Conservation (phyloP, 768 basidiomycete species). For the Lactarius sp. region DNA sequence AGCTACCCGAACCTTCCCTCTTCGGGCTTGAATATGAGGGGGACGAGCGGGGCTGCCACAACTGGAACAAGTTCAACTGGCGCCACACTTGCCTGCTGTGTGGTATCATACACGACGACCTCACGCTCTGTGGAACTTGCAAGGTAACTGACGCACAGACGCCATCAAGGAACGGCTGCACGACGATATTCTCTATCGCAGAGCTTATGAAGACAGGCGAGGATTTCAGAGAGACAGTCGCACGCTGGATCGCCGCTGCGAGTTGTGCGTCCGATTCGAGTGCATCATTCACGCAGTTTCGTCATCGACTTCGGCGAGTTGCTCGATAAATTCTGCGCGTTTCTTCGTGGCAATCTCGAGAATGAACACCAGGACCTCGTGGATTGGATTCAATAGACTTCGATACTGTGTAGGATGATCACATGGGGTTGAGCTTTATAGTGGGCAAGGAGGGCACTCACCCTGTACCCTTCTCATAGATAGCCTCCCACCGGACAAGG, state of each 20-base stretch:
- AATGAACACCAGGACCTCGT: too few species aligned
- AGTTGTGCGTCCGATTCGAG: conserved; percentile 69
- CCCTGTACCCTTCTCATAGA: too few species aligned
- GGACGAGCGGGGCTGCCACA: conserved; percentile 81
- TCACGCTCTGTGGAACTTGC: conserved; percentile 80
- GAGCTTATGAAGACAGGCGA: too few species aligned
- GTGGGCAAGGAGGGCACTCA: too few species aligned
- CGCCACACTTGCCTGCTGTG: conserved; percentile 51
- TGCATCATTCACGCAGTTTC: conserved; percentile 86
- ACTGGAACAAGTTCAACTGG: conserved; percentile 83
- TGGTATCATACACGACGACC: conserved; percentile 34
- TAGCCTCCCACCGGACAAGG: too few species aligned
- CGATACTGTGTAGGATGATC: too few species aligned
- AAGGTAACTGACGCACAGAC: conserved; percentile 70
- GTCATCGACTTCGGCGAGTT: conserved; percentile 95
- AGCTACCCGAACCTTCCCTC: conserved; percentile 96
- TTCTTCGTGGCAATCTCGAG: conserved; percentile 70
- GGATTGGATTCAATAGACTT: too few species aligned
- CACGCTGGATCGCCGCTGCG: conserved; percentile 36
- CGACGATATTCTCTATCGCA: conserved; percentile 90
- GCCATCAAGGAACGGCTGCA: conserved; percentile 94
- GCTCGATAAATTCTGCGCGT: conserved; percentile 87
- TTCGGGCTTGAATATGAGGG: conserved; percentile 96
- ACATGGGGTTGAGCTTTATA: too few species aligned
- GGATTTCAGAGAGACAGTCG: too few species aligned